phyloP scores from a whole-genome alignment of 768 basidiomycete genomes.

The Suillus subluteus region DNA sequence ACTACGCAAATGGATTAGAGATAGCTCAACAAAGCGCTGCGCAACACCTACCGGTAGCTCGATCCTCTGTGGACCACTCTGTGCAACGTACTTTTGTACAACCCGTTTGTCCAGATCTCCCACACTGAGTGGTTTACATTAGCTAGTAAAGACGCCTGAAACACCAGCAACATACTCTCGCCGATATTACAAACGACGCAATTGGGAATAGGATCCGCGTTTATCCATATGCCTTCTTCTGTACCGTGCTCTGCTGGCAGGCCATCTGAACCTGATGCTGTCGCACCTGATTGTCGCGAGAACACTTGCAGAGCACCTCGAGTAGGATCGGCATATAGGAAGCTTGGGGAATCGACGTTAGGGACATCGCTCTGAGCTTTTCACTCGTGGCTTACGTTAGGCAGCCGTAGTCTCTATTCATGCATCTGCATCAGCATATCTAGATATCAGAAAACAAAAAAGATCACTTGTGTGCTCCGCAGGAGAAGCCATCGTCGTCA shows the following conservation, averaged over 20 bases:
- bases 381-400: slow-evolving; percentile 59
- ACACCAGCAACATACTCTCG: slow-evolving; percentile 61
- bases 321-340: slow-evolving; percentile 84
- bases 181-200: slow-evolving; percentile 92
- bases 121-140: slow-evolving; percentile 61
- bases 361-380: not conserved
- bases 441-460: not conserved
- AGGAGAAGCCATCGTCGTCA: slow-evolving; percentile 82
- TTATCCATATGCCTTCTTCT: slow-evolving; percentile 75
- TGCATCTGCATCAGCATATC: slow-evolving; percentile 16
- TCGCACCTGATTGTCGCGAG: slow-evolving; percentile 45
- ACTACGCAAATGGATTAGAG: slow-evolving; percentile 39
- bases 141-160: slow-evolving; percentile 1
- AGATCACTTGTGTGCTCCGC: slow-evolving; percentile 84
- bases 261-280: slow-evolving; percentile 33
- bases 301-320: slow-evolving; percentile 84
- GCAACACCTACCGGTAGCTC: slow-evolving; percentile 56
- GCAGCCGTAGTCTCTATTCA: slow-evolving; percentile 83
- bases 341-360: slow-evolving; percentile 44
- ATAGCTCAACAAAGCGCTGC: not conserved
- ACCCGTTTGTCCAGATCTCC: slow-evolving; percentile 88
- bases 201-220: slow-evolving; percentile 80
- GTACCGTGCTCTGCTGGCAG: slow-evolving; percentile 56
- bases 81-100: slow-evolving; percentile 90
- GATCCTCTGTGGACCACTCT: slow-evolving; percentile 78